phyloP scores from a whole-genome alignment of 176 grass and related monocot species.

The Miscanthus lutarioriparius region DNA sequence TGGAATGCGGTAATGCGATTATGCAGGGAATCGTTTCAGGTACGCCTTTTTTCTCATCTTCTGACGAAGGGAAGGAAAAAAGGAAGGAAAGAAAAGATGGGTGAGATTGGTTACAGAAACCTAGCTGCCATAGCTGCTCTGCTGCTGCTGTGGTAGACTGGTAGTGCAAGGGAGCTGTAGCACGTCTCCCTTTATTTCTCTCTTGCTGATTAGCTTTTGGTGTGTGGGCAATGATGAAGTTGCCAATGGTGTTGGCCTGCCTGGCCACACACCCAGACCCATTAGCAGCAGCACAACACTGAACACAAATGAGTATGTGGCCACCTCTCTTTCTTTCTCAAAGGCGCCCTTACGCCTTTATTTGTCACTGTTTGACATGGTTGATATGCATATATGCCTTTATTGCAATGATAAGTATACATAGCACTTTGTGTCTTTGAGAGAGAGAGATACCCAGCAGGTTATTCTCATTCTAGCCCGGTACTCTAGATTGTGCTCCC shows the following conservation, averaged over 20 bases:
- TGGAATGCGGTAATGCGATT: neutral
- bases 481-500: too few species aligned
- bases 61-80: neutral
- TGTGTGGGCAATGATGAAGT: constrained; percentile 43
- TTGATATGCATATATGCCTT: neutral
- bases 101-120: neutral
- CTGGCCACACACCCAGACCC: neutral
- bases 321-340: constrained; percentile 14
- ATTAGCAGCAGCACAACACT: neutral
- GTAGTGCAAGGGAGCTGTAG: constrained; percentile 7
- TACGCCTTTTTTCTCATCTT: neutral
- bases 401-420: neutral
- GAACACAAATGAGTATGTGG: neutral
- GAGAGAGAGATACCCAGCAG: too few species aligned
- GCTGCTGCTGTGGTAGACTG: neutral
- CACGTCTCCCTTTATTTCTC: neutral
- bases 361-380: neutral
- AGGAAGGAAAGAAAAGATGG: neutral
- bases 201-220: neutral
- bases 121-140: neutral
- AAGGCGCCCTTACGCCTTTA: neutral
- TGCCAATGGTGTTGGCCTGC: neutral
- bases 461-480: too few species aligned
- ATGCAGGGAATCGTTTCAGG: constrained; percentile 42
- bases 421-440: too few species aligned